Evolutionary conservation across 805 yeast species (phyloP), one percentile per base, ranked within the genome.

Genomic region (Wickerhamomyces canadensis): DNA sequence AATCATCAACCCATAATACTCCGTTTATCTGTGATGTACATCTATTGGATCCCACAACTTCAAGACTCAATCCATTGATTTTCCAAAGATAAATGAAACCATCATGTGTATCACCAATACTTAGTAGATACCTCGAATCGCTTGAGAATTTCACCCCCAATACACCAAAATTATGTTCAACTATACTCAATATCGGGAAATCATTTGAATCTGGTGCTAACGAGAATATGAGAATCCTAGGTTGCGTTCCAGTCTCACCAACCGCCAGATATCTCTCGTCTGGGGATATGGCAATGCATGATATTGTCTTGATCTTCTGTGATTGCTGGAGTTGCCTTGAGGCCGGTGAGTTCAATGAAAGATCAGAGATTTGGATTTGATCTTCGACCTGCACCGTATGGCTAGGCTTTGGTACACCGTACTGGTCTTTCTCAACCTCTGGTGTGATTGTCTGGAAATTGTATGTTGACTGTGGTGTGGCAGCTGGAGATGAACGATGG

Each of bases 191-290:
- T 6, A 78, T 54, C 1, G 86, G 84, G n/a, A 51, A 56, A 5
- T 59, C 49, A 11, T 62, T 49, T 33, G 76, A 65, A 42, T 68
- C 68, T 13, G 69, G 63, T 0, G 80, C 78, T 13, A 78, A 57
- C 3, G 84, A 77, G 49, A 70, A 81, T 12, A 81, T 47, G 16
- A 80, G 57, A 2, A 83, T 67, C 15, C 88, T 62, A 1, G 91
- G 91, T 44, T 70, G 76, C 43, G 78, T 78, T 0, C 89, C 89
- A 0, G 69, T 55, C 51, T 83, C 91, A 3, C 91, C 91, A 13
- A 80, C 74, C 0, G 87, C 87, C 19, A 83, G 54, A 5, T 75
- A 46, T 31, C 57, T 64, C 27, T 63, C 67, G 50, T 75, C 72
- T 0, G 82, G 76, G 0, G 85, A 70, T 5, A 80, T 58, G 3